Percentiles rank a stretch among this genome's conserved stretches.
Evolutionary conservation across 345 rosid genomes (phyloP).

Genomic region (Ricinus communis): DNA sequence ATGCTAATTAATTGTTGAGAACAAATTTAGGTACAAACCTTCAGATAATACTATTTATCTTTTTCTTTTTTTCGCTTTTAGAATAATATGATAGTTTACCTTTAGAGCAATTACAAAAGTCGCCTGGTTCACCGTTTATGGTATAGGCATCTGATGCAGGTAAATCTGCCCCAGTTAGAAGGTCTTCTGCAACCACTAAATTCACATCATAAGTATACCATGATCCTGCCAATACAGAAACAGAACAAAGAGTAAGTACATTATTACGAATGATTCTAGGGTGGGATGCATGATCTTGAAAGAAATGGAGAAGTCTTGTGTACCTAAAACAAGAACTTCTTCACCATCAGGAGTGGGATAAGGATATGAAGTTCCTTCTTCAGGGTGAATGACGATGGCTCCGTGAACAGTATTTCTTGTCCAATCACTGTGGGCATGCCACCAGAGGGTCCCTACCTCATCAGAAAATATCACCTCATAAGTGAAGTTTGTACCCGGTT

Average conservation of each 20-base stretch:
- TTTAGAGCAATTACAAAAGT: slow-evolving; percentile 32
- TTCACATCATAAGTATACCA: slow-evolving; percentile 38
- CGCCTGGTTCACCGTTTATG: slow-evolving; percentile 43
- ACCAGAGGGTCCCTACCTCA: slow-evolving; percentile 84
- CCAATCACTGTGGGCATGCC: slow-evolving; percentile 91
- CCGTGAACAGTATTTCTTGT: slow-evolving; percentile 82
- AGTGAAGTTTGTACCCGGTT: slow-evolving; percentile 64
- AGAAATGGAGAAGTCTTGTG: background rate
- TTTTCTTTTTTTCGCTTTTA: no score
- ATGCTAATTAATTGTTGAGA: no score
- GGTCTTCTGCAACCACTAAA: slow-evolving; percentile 16
- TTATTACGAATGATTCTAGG: no score
- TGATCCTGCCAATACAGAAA: slow-evolving; percentile 17
- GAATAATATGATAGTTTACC: no score
- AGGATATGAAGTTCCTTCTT: slow-evolving; percentile 1
- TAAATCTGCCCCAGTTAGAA: slow-evolving; percentile 43
- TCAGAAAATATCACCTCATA: slow-evolving; percentile 48
- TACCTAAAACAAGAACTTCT: background rate
- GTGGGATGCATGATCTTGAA: no score
- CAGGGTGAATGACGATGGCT: slow-evolving; percentile 33
- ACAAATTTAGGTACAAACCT: no score
- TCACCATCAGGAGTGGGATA: slow-evolving; percentile 5
- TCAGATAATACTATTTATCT: no score
- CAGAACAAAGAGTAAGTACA: no score
- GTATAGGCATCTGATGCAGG: slow-evolving; percentile 28